Conservation (phyloP, 805 yeast genomes). For the Isabelozyma gotoi region DNA sequence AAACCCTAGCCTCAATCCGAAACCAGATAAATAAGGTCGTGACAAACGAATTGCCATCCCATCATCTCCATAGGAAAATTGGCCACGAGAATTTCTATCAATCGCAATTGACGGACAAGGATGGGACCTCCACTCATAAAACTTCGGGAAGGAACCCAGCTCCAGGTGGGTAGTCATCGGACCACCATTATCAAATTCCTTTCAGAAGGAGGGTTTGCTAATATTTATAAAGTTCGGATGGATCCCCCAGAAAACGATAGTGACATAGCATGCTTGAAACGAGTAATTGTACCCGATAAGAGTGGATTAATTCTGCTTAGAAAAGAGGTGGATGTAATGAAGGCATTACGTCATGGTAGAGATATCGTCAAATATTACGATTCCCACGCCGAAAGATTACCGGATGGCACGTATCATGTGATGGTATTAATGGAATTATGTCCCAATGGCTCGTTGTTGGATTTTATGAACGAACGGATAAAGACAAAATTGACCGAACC, state of each 20-base stretch:
- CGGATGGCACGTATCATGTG: slow-evolving; percentile 69
- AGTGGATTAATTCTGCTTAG: slow-evolving; percentile 63
- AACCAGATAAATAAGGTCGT: too few species aligned
- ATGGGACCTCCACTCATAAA: slow-evolving; percentile 14
- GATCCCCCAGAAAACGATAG: slow-evolving; percentile 45
- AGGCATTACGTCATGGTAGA: slow-evolving; percentile 53
- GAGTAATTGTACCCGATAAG: slow-evolving; percentile 74
- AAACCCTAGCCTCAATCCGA: background rate
- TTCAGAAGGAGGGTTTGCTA: slow-evolving; percentile 74
- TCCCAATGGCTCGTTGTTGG: slow-evolving; percentile 80
- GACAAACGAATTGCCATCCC: too few species aligned
- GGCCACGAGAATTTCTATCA: too few species aligned
- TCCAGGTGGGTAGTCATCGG: slow-evolving; percentile 42
- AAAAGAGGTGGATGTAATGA: slow-evolving; percentile 80
- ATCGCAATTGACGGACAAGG: too few species aligned
- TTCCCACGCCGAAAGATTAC: slow-evolving; percentile 68
- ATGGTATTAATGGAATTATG: slow-evolving; percentile 91
- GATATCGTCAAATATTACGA: slow-evolving; percentile 71
- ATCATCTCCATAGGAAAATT: too few species aligned
- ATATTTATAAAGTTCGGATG: slow-evolving; percentile 65
- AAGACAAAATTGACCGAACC: slow-evolving; percentile 72
- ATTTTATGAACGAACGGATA: slow-evolving; percentile 85
- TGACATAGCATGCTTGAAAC: slow-evolving; percentile 64
- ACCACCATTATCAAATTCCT: slow-evolving; percentile 35
- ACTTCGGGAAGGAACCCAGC: slow-evolving; percentile 37